Evolutionary conservation across 768 basidiomycete genomes (phyloP).

Genomic region (Grammothele lineata): DNA sequence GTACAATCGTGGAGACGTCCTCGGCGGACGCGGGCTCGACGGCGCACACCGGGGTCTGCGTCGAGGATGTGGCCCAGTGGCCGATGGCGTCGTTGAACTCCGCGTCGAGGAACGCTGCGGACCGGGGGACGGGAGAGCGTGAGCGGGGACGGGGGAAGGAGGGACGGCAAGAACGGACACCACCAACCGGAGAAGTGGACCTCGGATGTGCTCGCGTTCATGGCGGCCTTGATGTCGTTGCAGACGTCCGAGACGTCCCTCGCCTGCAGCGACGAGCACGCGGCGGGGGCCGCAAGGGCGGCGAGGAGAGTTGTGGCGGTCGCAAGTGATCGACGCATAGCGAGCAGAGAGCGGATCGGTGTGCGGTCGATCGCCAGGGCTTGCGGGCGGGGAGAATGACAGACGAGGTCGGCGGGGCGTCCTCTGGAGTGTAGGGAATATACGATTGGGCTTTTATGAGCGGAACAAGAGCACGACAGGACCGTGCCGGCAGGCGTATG

Average conservation of each 20-base stretch:
- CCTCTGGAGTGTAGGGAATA: too few relatives aligned
- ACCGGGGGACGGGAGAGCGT: too few relatives aligned
- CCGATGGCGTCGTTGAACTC: slow-evolving; percentile 38
- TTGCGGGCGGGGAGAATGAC: background rate
- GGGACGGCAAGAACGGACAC: background rate
- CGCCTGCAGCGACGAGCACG: too few relatives aligned
- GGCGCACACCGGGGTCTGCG: slow-evolving; percentile 43
- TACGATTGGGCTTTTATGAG: too few relatives aligned
- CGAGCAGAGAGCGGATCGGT: background rate
- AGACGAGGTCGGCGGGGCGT: background rate
- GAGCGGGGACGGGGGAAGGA: background rate
- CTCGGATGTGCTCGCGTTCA: slow-evolving; percentile 39
- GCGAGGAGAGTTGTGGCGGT: slow-evolving; percentile 9
- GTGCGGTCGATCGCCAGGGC: background rate
- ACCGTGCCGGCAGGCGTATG: too few relatives aligned
- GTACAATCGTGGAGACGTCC: slow-evolving; percentile 49
- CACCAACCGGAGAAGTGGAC: slow-evolving; percentile 41
- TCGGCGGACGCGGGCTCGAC: slow-evolving; percentile 54
- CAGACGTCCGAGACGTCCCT: slow-evolving; percentile 21
- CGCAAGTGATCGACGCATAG: slow-evolving; percentile 15
- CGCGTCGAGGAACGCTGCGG: slow-evolving; percentile 1
- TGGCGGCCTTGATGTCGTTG: slow-evolving; percentile 29
- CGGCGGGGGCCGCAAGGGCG: too few relatives aligned
- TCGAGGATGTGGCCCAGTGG: slow-evolving; percentile 52
- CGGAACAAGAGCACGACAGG: too few relatives aligned